Evolutionary conservation across 805 yeast genomes (phyloP).

Genomic region (Ogataea degrootiae): DNA sequence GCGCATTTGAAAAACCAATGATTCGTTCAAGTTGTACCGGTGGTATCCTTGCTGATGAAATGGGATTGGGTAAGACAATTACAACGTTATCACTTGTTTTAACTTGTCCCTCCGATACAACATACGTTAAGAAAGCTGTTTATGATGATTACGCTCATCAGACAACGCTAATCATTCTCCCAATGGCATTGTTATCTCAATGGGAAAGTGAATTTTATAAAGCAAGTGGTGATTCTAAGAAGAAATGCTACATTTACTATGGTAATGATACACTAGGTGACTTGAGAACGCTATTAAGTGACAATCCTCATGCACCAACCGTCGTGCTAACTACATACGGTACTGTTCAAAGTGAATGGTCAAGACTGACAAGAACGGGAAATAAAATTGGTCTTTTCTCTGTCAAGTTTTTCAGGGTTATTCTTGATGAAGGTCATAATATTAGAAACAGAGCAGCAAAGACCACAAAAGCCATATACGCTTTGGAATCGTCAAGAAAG

Average conservation of each 20-base stretch:
- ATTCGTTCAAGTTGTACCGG: slow-evolving; percentile 61
- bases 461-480: slow-evolving; percentile 73
- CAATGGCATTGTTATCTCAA: slow-evolving; percentile 86
- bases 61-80: slow-evolving; percentile 95
- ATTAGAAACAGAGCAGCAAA: slow-evolving; percentile 76
- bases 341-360: slow-evolving; percentile 73
- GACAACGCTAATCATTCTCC: slow-evolving; percentile 78
- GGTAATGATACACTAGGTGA: slow-evolving; percentile 58
- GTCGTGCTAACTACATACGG: slow-evolving; percentile 86
- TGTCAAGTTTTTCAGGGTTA: slow-evolving; percentile 65
- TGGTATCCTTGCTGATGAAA: slow-evolving; percentile 91
- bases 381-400: slow-evolving; percentile 56
- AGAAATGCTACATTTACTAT: slow-evolving; percentile 60
- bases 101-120: slow-evolving; percentile 52
- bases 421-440: slow-evolving; percentile 84
- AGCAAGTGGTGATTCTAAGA: slow-evolving; percentile 42
- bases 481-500: slow-evolving; percentile 55
- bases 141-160: slow-evolving; percentile 50
- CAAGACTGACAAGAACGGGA: slow-evolving; percentile 34
- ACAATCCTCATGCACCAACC: slow-evolving; percentile 46
- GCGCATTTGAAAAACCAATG: slow-evolving; percentile 63
- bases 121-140: slow-evolving; percentile 7
- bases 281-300: slow-evolving; percentile 41
- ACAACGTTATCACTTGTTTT: slow-evolving; percentile 72
- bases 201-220: slow-evolving; percentile 81